Evolutionary conservation across 441 rosid species (phyloP).

Genomic region (Aquilaria agallochum): DNA sequence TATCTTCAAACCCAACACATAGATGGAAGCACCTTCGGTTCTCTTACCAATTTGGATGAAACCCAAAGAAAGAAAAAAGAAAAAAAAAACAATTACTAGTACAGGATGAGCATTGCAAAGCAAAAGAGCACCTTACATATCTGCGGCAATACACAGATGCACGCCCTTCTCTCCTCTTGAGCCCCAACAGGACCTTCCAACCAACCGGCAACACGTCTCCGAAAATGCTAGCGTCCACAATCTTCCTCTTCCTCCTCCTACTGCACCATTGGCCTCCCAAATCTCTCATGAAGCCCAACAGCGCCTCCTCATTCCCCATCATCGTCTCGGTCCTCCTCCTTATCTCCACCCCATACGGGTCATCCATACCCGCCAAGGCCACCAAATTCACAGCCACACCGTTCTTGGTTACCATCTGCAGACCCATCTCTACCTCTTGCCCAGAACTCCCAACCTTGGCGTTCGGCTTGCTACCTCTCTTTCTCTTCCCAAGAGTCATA

Average conservation of each 20-base stretch:
- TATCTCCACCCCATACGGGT: constrained; percentile 54
- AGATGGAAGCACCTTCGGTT: neutral
- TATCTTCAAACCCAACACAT: neutral
- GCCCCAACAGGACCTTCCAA: constrained; percentile 75
- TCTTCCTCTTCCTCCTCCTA: constrained; percentile 77
- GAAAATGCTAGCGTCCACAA: constrained; percentile 60
- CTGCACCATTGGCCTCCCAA: constrained; percentile 79
- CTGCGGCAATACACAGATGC: constrained; percentile 67
- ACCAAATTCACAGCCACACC: constrained; percentile 50
- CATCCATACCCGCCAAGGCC: constrained; percentile 37
- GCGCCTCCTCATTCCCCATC: constrained; percentile 44
- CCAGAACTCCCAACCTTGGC: constrained; percentile 19
- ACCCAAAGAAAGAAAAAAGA: neutral
- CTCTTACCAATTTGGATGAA: neutral
- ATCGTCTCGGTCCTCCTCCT: constrained; percentile 52
- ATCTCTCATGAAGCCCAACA: constrained; percentile 53
- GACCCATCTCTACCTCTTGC: constrained; percentile 24
- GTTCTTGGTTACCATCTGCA: constrained; percentile 44
- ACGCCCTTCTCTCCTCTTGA: constrained; percentile 61
- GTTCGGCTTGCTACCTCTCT: constrained; percentile 56
- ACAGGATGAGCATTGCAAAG: too few species aligned
- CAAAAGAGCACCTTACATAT: constrained; percentile 47
- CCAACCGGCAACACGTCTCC: constrained; percentile 56
- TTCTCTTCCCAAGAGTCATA: constrained; percentile 41
- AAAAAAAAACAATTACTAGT: neutral